Evolutionary conservation across 2,329 filamentous ascomycete species (phyloP).

Genomic region (Stagonosporopsis vannaccii): DNA sequence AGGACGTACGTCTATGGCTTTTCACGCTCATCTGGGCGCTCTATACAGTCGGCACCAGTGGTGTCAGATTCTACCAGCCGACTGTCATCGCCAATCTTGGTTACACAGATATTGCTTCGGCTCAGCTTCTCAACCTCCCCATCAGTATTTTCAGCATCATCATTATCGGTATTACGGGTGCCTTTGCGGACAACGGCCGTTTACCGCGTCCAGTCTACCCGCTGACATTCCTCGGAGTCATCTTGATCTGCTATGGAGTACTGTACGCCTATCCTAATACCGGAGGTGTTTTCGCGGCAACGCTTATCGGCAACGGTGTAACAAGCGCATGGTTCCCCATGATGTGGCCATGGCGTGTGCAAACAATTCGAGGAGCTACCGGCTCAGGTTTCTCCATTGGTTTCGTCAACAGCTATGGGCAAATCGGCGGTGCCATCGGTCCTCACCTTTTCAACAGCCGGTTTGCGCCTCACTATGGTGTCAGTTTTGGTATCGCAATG

Average conservation of each 20-base stretch:
- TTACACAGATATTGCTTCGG: constrained; percentile 23
- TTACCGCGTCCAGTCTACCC: constrained; percentile 52
- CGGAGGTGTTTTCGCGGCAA: constrained; percentile 55
- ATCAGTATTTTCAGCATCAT: constrained; percentile 53
- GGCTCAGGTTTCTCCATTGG: constrained; percentile 56
- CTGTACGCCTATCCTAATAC: constrained; percentile 28
- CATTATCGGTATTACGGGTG: constrained; percentile 42
- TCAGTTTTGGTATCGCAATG: constrained; percentile 49
- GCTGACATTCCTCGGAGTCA: constrained; percentile 53
- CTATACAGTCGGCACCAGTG: constrained; percentile 38
- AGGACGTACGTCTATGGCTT: constrained; percentile 59
- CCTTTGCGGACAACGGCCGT: constrained; percentile 39
- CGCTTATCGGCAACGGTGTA: constrained; percentile 22
- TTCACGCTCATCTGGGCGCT: constrained; percentile 57
- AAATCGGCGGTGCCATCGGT: constrained; percentile 56
- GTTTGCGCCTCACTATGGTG: constrained; percentile 53
- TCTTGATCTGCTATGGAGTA: constrained; percentile 51
- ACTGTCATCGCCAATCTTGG: constrained; percentile 34
- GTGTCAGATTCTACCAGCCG: constrained; percentile 33
- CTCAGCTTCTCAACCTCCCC: constrained; percentile 22
- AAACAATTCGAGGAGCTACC: constrained; percentile 44
- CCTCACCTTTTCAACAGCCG: constrained; percentile 55
- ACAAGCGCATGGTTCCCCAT: constrained; percentile 30
- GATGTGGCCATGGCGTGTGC: constrained; percentile 53
- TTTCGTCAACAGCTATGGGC: constrained; percentile 54